Base-by-base conservation (phyloP, 345 rosid genomes). In the Sonneratia alba region DNA sequence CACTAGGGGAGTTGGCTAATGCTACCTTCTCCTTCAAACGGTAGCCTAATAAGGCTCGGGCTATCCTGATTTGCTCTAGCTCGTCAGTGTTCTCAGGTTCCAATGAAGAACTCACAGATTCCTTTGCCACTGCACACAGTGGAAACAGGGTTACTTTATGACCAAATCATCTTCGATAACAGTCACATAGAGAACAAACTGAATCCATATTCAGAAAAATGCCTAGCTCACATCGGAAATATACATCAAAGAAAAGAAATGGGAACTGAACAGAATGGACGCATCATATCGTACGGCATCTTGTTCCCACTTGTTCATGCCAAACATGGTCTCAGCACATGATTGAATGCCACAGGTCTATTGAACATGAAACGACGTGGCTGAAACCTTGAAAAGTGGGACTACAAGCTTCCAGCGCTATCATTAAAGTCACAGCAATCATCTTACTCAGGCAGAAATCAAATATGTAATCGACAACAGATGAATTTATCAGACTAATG, bases 1-100 rank as follows among this genome's bases (percentile, higher is more conserved):
- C 80, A 37, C 40, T 78, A 21, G 87, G 80, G 36, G 89, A 83
- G 77, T 76, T 88, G 22, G 83, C 85, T 56, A 76, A 83, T 65
- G 91, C 87, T 67, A 86, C 84, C 76, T 85, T 94, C 86, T 94
- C 97, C 87, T 94, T 90, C 77, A 79, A 68, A 34, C 92, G 92
- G 71, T 87, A 95, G 78, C 81, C 87, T 65, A 82, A 76, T 78
- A 95, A 74, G 27, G 97, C 96, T 40, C 96, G 86, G 53, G 99
- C 92, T 73, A 92, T 88, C 13, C 88, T 90, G 63, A 87, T 91
- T 84, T 95, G 99, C 82, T 92, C 99, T 72, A 92, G 89, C 77
- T 92, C 99, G 57, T 92, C 99, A 70, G 59, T 87, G 81, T 81
- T 84, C 73, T 90, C 97, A 47, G 90, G 84, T 78, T 89, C 97